Evolutionary conservation across 129 eudicot species (phyloP).

Genomic region (Ambrosia trifida): DNA sequence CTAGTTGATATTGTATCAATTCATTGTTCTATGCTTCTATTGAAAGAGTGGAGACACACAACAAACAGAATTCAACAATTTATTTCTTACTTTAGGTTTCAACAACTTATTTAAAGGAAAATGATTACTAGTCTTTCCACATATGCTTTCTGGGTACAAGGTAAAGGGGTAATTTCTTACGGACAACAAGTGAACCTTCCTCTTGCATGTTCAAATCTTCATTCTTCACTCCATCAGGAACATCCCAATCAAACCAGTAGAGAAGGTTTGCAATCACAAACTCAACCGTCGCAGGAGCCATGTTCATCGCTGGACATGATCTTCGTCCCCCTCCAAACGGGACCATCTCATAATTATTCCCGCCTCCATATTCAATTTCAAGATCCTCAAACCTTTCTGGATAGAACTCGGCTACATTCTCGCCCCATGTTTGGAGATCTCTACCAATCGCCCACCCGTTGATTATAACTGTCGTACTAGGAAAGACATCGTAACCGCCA

Average conservation of each 20-base stretch:
- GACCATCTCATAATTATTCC: conserved; percentile 5
- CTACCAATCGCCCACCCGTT: conserved; percentile 5
- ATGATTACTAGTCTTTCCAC: background rate
- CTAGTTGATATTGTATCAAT: too few species aligned
- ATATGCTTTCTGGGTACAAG: background rate
- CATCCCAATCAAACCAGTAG: conserved; percentile 11
- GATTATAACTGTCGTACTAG: background rate
- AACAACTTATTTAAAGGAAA: background rate
- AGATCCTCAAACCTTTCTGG: conserved; percentile 7
- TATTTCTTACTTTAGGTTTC: background rate
- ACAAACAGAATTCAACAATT: background rate
- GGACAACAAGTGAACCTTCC: background rate
- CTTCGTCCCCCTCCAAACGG: conserved; percentile 9
- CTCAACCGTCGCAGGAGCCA: background rate
- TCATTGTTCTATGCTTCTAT: background rate
- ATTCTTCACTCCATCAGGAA: conserved; percentile 11
- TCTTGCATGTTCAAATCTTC: conserved; percentile 20
- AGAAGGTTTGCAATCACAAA: background rate
- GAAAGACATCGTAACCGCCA: background rate
- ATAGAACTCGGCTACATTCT: conserved; percentile 6
- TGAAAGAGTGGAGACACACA: background rate
- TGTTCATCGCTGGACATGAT: conserved; percentile 5
- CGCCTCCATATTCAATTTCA: background rate
- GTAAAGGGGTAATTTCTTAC: background rate
- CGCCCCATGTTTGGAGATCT: background rate